phyloP scores from a whole-genome alignment of 805 yeast genomes.

The Novakomyces olei region DNA sequence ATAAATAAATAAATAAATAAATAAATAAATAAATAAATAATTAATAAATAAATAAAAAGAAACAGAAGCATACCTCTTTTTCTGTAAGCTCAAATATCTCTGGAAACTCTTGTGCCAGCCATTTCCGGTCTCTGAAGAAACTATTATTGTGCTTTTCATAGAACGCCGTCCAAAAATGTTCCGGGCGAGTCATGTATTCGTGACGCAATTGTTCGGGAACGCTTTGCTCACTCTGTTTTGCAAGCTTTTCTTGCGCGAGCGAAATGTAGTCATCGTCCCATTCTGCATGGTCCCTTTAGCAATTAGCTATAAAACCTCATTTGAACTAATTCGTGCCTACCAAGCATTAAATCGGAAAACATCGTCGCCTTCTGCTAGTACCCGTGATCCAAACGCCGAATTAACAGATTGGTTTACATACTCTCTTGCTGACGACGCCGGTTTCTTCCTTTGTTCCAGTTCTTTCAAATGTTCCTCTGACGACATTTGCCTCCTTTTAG shows the following conservation, averaged over 20 bases:
- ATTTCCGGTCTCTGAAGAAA: conserved; percentile 87
- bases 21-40: neutral
- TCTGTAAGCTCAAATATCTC: conserved; percentile 51
- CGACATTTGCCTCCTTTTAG: no score
- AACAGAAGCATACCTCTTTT: conserved; percentile 26
- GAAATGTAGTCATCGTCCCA: conserved; percentile 81
- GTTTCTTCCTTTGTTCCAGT: no score
- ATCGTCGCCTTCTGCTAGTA: conserved; percentile 38
- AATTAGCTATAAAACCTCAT: conserved; percentile 7
- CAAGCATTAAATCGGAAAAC: conserved; percentile 88
- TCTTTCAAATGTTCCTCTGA: no score
- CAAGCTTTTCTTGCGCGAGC: conserved; percentile 53
- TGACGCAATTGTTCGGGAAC: conserved; percentile 68
- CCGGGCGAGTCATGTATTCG: conserved; percentile 58
- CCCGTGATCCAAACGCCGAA: conserved; percentile 55
- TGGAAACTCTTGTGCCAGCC: conserved; percentile 92
- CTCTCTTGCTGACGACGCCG: no score
- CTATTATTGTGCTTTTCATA: conserved; percentile 78
- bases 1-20: neutral
- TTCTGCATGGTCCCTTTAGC: conserved; percentile 63
- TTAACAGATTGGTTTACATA: no score
- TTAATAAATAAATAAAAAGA: conserved; percentile 1
- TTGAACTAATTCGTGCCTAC: conserved; percentile 13
- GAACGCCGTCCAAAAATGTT: conserved; percentile 85
- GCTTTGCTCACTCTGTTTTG: conserved; percentile 55